Base-by-base conservation (phyloP, 2,329 filamentous ascomycete genomes). In the Diaporthe vexans region DNA sequence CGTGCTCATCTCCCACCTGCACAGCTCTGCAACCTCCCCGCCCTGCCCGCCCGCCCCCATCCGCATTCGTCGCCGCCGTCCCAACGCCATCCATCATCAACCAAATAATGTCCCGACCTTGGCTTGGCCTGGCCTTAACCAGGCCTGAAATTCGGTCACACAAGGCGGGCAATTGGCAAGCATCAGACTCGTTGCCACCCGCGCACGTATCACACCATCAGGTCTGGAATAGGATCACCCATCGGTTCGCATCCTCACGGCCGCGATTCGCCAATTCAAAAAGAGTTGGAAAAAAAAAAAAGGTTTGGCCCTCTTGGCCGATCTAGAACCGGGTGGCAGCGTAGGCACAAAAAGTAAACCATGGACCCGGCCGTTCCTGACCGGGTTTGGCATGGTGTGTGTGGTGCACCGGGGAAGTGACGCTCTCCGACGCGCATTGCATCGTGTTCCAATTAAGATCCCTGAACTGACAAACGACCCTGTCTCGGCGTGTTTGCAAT, bases 381-480 rank as follows among this genome's bases (percentile, higher is more conserved):
- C 48, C 33, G 70, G 74, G 65, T 73, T 21, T 33, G 52, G 59
- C 65, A 24, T 59, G 54, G 40, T 43, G n/a, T 26, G 57, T 33
- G 71, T 35, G 65, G 40, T 59, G 57, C 59, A 24, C 46, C 58
- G 71, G 63, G 74, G 58, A 71, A 51, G 65, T 73, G 51, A 54
- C 71, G 57, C 51, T 59, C 52, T 61, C 74, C 52, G 63, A 24
- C 63, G 65, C 52, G 58, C 63, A 63, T 59, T 68, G 74, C 74
- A 33, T 67, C 58, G 65, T 57, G 57, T 75, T 52, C 74, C 74
- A 75, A 73, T 73, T 63, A 75, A 68, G 65, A 75, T 57, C 65
- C 51, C 72, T 73, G 71, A 21, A 73, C 26, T 58, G 43, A 54
- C 63, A 56, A 63, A 71, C 43, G 70, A 73, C 57, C 71, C 54